phyloP scores from a whole-genome alignment of 192 early-diverging fungal species.

The Gaertneriomyces semiglobifer region DNA sequence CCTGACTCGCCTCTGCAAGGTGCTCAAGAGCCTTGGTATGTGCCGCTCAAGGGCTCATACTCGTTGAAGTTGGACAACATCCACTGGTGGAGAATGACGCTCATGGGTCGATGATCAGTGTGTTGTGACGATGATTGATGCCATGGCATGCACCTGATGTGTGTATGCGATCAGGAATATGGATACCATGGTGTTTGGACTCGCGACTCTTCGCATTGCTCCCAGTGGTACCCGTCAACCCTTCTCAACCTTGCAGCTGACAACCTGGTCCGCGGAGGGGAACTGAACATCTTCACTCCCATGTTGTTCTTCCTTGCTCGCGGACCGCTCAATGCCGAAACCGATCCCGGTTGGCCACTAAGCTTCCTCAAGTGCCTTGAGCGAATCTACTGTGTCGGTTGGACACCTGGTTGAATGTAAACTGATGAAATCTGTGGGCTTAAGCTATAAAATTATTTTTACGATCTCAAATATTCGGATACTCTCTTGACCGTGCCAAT shows the following conservation, averaged over 20 bases:
- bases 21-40: slow-evolving; percentile 79
- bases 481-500: too few species aligned
- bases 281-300: slow-evolving; percentile 83
- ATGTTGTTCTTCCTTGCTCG: slow-evolving; percentile 77
- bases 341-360: too few species aligned
- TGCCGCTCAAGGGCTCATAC: slow-evolving; percentile 67
- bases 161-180: slow-evolving; percentile 75
- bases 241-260: slow-evolving; percentile 80
- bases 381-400: too few species aligned
- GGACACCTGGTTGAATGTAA: too few species aligned
- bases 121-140: too few species aligned
- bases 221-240: slow-evolving; percentile 80
- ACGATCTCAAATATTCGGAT: too few species aligned
- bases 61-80: slow-evolving; percentile 31
- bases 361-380: too few species aligned
- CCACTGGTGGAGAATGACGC: slow-evolving; percentile 39
- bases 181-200: slow-evolving; percentile 65
- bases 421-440: too few species aligned
- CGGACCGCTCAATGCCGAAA: slow-evolving; percentile 39
- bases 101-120: slow-evolving; percentile 38
- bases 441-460: too few species aligned
- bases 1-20: slow-evolving; percentile 22
- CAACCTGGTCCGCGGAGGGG: slow-evolving; percentile 75
- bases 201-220: slow-evolving; percentile 80
- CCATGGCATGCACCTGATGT: too few species aligned